A percentile compares a stretch with the other conserved stretches of the same genome.
phyloP scores from a whole-genome alignment of 2,329 filamentous ascomycete species.

The Pseudogymnoascus pannorum region DNA sequence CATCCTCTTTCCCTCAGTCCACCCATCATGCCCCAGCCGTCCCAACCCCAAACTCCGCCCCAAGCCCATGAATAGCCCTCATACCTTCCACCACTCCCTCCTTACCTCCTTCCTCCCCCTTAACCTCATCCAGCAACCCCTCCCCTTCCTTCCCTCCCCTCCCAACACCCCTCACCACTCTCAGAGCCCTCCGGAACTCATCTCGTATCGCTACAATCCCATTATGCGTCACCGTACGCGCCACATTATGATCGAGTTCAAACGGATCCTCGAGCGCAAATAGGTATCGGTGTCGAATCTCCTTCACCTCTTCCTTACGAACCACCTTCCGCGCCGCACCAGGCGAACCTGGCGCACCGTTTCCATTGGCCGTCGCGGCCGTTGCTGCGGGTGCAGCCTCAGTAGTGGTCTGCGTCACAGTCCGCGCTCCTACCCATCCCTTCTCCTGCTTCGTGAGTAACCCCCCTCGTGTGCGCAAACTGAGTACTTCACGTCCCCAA shows the following conservation, averaged over 20 bases:
- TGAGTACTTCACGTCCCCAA: slow-evolving; percentile 75
- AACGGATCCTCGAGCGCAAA: slow-evolving; percentile 92
- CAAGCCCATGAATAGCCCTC: slow-evolving; percentile 34
- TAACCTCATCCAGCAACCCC: slow-evolving; percentile 13
- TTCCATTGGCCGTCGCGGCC: not conserved
- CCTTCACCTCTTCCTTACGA: slow-evolving; percentile 41
- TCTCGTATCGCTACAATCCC: slow-evolving; percentile 77
- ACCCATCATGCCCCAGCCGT: not conserved
- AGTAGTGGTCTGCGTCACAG: slow-evolving; percentile 48
- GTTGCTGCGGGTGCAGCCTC: slow-evolving; percentile 17
- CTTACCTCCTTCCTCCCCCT: slow-evolving; percentile 27
- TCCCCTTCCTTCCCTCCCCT: slow-evolving; percentile 22
- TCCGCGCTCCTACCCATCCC: slow-evolving; percentile 79
- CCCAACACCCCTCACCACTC: slow-evolving; percentile 54
- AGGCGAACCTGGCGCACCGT: not conserved
- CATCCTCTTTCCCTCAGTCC: not conserved
- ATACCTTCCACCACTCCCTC: slow-evolving; percentile 31
- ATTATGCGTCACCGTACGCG: slow-evolving; percentile 73
- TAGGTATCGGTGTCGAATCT: slow-evolving; percentile 72
- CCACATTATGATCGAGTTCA: slow-evolving; percentile 81
- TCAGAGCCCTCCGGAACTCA: slow-evolving; percentile 75
- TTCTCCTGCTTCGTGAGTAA: slow-evolving; percentile 68
- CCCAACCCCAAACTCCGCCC: not conserved
- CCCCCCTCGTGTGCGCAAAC: slow-evolving; percentile 64
- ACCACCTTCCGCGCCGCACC: slow-evolving; percentile 13